Evolutionary conservation across 2,329 filamentous ascomycete species (phyloP).

Genomic region (Talaromyces islandicus): DNA sequence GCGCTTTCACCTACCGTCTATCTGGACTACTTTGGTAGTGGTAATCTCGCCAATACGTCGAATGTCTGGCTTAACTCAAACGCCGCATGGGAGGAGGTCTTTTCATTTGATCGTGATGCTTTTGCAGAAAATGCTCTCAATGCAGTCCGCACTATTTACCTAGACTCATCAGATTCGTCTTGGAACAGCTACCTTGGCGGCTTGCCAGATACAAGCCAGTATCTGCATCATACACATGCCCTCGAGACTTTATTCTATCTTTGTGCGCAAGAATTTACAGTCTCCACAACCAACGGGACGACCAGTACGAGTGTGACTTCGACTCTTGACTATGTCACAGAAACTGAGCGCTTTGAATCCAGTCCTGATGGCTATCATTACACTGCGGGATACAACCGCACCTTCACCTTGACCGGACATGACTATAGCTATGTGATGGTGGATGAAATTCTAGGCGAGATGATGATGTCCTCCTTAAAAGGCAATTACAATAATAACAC

Average conservation of each 20-base stretch:
- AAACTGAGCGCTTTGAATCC: neutral
- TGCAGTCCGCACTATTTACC: neutral
- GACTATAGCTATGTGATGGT: neutral
- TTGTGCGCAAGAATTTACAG: neutral
- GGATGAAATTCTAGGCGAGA: neutral
- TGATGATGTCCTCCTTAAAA: neutral
- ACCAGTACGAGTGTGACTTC: neutral
- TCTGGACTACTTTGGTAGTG: neutral
- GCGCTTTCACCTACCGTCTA: neutral
- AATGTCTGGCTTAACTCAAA: neutral
- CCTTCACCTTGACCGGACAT: neutral
- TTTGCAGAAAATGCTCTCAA: neutral
- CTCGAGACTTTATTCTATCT: neutral
- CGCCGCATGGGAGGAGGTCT: neutral
- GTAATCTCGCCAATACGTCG: neutral
- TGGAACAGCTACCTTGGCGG: neutral
- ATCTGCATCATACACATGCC: neutral
- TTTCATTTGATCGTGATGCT: neutral
- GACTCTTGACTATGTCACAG: neutral
- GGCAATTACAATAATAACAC: neutral
- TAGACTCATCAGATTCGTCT: neutral
- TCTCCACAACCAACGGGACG: neutral
- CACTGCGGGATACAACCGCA: neutral
- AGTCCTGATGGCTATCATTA: neutral
- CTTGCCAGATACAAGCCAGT: neutral